phyloP scores from a whole-genome alignment of 306 rosid genomes.

The Castanospermum australe region DNA sequence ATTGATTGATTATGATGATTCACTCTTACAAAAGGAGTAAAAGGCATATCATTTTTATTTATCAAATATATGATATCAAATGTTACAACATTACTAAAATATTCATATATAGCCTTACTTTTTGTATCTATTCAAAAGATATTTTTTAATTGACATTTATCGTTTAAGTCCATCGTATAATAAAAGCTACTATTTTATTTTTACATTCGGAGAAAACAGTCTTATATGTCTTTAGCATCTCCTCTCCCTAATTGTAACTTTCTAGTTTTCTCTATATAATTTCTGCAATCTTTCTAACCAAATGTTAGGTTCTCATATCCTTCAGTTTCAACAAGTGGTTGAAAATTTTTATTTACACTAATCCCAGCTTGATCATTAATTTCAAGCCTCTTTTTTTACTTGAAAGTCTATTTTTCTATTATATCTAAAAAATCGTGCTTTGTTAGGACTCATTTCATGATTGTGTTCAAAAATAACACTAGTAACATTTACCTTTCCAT shows the following conservation, averaged over 20 bases:
- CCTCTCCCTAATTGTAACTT: not conserved
- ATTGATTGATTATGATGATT: not conserved
- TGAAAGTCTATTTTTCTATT: no score
- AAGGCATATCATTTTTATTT: not conserved
- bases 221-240: not conserved
- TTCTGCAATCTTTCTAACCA: not conserved
- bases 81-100: conserved; percentile 9
- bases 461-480: no score
- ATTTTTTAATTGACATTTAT: not conserved
- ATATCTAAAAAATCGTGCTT: no score
- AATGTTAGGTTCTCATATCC: no score
- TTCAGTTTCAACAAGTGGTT: no score
- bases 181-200: not conserved
- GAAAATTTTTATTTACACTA: no score
- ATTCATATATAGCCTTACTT: not conserved
- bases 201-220: not conserved
- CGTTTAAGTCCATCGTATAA: not conserved
- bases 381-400: no score
- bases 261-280: not conserved
- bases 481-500: no score
- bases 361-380: no score
- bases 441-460: no score
- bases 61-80: conserved; percentile 10
- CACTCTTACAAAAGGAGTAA: not conserved
- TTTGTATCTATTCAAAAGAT: not conserved